Evolutionary conservation across 2,329 filamentous ascomycete species (phyloP), one percentile per base, ranked within the genome.

Genomic region (Dissoconium aciculare): DNA sequence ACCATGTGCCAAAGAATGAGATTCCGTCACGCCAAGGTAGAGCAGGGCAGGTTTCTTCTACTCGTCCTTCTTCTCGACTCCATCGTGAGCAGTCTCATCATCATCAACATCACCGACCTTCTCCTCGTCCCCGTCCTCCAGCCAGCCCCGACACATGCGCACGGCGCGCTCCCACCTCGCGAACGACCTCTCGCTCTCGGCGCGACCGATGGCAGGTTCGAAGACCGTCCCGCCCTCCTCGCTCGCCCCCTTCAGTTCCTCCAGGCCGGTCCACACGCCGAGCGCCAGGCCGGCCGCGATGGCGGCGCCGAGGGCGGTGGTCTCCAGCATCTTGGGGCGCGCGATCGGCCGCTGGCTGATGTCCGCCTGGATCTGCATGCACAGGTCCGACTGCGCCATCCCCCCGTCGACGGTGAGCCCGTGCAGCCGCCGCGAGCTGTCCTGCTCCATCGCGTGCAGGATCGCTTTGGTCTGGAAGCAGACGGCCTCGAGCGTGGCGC

Each of bases 401-500:
- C 84, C 84, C 34, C 84, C 84, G 50, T 93, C 84, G 26, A 92
- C 84, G 17, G 80, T 77, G 26, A 93, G 65, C 41, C 76, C 71
- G 35, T 71, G 67, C 17, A 93, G 67, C 40, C 71, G 71, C 51
- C 85, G 75, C 19, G 75, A 74, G 31, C 77, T 84, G 57, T 92
- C 84, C 44, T 77, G 73, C 50, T 80, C 81, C 84, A 93, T 93
- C 39, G 84, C 82, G 50, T 89, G 77, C 14, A 93, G 69, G 46
- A 93, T 92, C 13, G 84, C 84, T 46, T 84, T 84, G 14, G 82
- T 92, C 57, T 93, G 84, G 64, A 81, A 91, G 60, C 84, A 92
- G 21, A 81, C 85, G 4, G 84, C 83, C 58, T 93, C 84, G 31
- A 93, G 71, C 0, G 84, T 92, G 19, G 84, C 84, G 37, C 84